Evolutionary conservation across 176 grass and related monocot genomes (phyloP).

Genomic region (Melocanna baccifera): DNA sequence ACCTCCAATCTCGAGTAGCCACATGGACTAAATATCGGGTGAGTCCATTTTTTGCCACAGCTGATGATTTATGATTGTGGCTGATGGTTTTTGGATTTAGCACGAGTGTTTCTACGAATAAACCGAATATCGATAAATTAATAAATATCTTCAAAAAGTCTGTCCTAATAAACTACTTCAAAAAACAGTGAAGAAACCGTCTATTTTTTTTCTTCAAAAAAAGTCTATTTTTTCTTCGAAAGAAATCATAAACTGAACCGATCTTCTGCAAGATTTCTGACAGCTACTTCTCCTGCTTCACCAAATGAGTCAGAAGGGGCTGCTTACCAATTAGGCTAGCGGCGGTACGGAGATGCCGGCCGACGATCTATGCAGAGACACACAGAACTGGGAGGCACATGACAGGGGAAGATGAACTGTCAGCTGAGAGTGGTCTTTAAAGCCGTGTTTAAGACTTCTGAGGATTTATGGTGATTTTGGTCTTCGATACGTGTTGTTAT

Average conservation of each 20-base stretch:
- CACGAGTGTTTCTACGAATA: too few relatives aligned
- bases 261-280: background rate
- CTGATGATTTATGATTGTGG: too few relatives aligned
- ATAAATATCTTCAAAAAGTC: accelerated
- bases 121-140: too few relatives aligned
- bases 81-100: too few relatives aligned
- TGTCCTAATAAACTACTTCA: too few relatives aligned
- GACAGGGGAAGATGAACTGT: background rate
- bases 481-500: background rate
- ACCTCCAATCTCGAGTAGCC: background rate
- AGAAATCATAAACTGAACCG: too few relatives aligned
- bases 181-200: accelerated
- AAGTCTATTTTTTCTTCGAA: too few relatives aligned
- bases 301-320: background rate
- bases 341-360: background rate
- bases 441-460: background rate
- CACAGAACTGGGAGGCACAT: background rate
- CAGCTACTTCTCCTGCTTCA: background rate
- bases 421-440: background rate
- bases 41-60: too few relatives aligned
- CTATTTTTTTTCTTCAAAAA: too few relatives aligned
- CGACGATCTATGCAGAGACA: background rate
- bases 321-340: background rate
- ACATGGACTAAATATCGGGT: background rate
- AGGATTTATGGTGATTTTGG: background rate